These are phyloP conservation scores for Colletotrichum sp. DNA, from an alignment of 2,329 filamentous ascomycete species.

Conservation along the genomic window DNA sequence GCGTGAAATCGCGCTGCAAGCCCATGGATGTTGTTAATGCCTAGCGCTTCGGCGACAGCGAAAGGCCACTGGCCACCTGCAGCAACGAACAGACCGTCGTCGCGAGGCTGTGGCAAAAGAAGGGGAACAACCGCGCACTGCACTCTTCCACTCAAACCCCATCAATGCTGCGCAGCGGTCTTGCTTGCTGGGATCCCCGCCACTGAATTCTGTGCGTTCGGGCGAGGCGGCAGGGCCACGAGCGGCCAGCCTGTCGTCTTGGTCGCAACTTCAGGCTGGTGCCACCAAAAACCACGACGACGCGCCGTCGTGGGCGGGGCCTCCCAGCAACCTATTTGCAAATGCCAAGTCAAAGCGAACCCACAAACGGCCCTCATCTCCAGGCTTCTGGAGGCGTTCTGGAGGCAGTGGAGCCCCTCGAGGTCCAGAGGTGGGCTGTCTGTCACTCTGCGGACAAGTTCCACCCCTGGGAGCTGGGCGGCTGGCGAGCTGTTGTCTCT, in stretches of 20 bases:
- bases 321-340: conserved; percentile 13
- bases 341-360: conserved; percentile 10
- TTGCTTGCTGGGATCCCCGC: conserved; percentile 8
- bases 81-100: conserved; percentile 6
- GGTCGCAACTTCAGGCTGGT: neutral
- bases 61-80: neutral
- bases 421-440: neutral
- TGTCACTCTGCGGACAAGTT: neutral
- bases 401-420: conserved; percentile 3
- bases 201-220: neutral
- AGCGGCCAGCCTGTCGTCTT: neutral
- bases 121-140: neutral
- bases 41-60: conserved; percentile 16
- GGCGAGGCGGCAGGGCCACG: conserved; percentile 1
- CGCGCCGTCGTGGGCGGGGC: conserved; percentile 6
- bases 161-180: conserved; percentile 16
- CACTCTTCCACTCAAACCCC: neutral
- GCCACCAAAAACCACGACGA: neutral
- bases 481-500: neutral
- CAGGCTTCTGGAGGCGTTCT: conserved; percentile 18
- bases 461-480: neutral
- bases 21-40: neutral
- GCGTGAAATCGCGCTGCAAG: neutral
- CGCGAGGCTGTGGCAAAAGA: conserved; percentile 19
- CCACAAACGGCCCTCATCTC: conserved; percentile 6